Conservation (phyloP, 2,329 filamentous ascomycete genomes). For the Bipolaris victoriae region DNA sequence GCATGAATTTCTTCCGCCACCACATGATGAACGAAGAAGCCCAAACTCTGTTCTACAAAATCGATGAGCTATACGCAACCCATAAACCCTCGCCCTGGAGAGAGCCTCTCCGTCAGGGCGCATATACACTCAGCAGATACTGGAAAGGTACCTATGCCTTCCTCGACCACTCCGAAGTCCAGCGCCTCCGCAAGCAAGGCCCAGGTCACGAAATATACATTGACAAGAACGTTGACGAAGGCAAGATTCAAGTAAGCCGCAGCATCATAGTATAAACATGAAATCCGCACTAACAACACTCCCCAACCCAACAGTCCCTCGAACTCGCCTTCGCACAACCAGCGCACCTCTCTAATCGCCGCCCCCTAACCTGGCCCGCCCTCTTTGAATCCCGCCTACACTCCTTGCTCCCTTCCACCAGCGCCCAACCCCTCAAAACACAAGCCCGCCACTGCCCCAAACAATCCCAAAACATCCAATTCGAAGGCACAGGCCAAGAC, state of each 20-base stretch:
- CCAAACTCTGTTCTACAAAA: slow-evolving; percentile 47
- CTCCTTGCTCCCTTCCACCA: slow-evolving; percentile 35
- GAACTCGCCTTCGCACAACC: slow-evolving; percentile 38
- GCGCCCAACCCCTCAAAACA: slow-evolving; percentile 11
- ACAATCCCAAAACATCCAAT: slow-evolving; percentile 36
- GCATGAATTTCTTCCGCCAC: slow-evolving; percentile 61
- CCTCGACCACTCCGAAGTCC: slow-evolving; percentile 35
- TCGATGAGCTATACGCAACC: slow-evolving; percentile 41
- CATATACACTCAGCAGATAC: slow-evolving; percentile 47
- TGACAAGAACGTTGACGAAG: slow-evolving; percentile 41
- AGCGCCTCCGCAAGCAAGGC: slow-evolving; percentile 31
- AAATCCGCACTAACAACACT: slow-evolving; percentile 16
- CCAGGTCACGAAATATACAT: slow-evolving; percentile 27
- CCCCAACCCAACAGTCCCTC: slow-evolving; percentile 39
- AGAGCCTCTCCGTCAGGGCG: slow-evolving; percentile 43
- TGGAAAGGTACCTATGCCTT: slow-evolving; percentile 61
- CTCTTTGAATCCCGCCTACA: slow-evolving; percentile 51
- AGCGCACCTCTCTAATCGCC: slow-evolving; percentile 14
- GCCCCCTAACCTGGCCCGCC: slow-evolving; percentile 43
- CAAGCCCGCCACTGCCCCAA: slow-evolving; percentile 18
- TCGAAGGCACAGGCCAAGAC: slow-evolving; percentile 50
- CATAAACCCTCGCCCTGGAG: slow-evolving; percentile 55
- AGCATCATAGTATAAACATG: neutral
- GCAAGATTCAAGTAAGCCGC: slow-evolving; percentile 36
- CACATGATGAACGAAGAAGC: slow-evolving; percentile 53